A percentile compares a stretch with the other conserved stretches of the same genome.
phyloP scores from a whole-genome alignment of 495 filamentous ascomycete genomes.

The Penicillium verhagenii region DNA sequence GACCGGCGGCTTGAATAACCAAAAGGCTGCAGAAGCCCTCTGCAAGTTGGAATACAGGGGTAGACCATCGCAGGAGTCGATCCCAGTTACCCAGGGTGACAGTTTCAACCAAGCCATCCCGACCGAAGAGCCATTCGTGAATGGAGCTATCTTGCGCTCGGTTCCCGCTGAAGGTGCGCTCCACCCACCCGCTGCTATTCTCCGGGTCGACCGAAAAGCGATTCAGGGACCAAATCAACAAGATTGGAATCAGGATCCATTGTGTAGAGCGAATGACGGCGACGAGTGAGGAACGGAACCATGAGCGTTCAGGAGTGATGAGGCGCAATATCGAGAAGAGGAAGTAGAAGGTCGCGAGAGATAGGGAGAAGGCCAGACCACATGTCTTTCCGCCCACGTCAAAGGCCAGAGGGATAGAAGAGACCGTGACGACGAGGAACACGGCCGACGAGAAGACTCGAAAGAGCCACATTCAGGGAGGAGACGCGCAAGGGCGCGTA shows the following conservation, averaged over 20 bases:
- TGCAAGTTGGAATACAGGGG: slow-evolving; percentile 89
- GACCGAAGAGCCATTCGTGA: slow-evolving; percentile 81
- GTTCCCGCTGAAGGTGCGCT: slow-evolving; percentile 71
- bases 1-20: slow-evolving; percentile 91
- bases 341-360: slow-evolving; percentile 85
- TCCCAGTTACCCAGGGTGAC: slow-evolving; percentile 86
- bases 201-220: slow-evolving; percentile 87
- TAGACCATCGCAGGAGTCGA: slow-evolving; percentile 83
- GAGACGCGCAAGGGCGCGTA: slow-evolving; percentile 18
- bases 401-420: slow-evolving; percentile 92
- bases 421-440: slow-evolving; percentile 84
- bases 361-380: slow-evolving; percentile 87
- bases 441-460: slow-evolving; percentile 68
- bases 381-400: slow-evolving; percentile 94
- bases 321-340: slow-evolving; percentile 78
- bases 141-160: slow-evolving; percentile 62
- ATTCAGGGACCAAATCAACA: slow-evolving; percentile 92
- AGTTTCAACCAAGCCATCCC: slow-evolving; percentile 72
- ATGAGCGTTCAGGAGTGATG: slow-evolving; percentile 74
- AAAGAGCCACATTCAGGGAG: slow-evolving; percentile 63
- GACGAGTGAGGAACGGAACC: slow-evolving; percentile 66
- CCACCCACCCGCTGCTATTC: slow-evolving; percentile 69
- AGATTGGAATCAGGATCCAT: slow-evolving; percentile 75
- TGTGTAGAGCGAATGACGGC: slow-evolving; percentile 68
- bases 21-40: slow-evolving; percentile 96